These are phyloP conservation scores for Olyra latifolia DNA, from an alignment of 176 grass and related monocot species.

Conservation along the genomic window DNA sequence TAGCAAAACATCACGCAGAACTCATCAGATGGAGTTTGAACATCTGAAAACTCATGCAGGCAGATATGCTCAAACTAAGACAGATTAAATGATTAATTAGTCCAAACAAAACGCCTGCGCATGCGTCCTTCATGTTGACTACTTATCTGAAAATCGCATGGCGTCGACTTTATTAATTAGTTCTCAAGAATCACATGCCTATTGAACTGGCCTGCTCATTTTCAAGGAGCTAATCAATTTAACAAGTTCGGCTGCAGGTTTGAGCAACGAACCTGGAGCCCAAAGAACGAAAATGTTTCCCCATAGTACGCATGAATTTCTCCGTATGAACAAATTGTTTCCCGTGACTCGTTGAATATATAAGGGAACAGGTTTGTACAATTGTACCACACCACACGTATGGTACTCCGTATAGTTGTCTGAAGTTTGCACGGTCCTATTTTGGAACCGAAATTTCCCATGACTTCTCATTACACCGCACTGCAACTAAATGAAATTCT, in stretches of 20 bases:
- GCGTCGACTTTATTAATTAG: not conserved
- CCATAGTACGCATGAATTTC: not conserved
- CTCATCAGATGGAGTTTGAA: not conserved
- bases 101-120: not conserved
- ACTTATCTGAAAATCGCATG: not conserved
- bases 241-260: not conserved
- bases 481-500: not conserved
- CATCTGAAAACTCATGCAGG: not conserved
- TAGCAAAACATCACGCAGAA: not conserved
- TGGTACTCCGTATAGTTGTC: not conserved
- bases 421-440: not conserved
- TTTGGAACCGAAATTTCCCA: not conserved
- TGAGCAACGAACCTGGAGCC: not conserved
- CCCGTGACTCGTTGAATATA: not conserved
- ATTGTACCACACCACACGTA: not conserved
- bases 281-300: no score
- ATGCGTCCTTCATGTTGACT: not conserved
- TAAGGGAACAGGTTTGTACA: not conserved
- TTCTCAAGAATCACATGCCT: slow-evolving; percentile 19
- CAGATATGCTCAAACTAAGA: not conserved
- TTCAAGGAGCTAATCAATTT: not conserved
- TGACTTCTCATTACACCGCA: not conserved
- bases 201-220: not conserved
- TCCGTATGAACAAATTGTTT: not conserved
- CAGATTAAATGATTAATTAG: not conserved